Percentiles rank a stretch among this genome's conserved stretches.
These are phyloP conservation scores for Mortierella polycephala DNA, from an alignment of 371 early-diverging fungal species.

Conservation along the genomic window DNA sequence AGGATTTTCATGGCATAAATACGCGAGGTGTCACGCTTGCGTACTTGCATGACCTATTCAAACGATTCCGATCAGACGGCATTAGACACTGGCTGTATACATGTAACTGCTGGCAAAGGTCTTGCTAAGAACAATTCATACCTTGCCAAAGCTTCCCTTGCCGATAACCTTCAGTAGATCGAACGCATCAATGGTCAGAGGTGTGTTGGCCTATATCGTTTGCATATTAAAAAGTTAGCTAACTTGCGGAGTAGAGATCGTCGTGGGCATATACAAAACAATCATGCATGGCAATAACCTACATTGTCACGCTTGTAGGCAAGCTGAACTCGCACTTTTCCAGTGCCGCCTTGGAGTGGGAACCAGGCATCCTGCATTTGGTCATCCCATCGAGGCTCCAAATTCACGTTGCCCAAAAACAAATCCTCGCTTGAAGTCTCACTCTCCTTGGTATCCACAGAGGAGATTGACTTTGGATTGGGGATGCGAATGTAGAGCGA, in stretches of 20 bases:
- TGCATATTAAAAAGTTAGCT: neutral
- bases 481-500: conserved; percentile 87
- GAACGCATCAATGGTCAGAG: conserved; percentile 90
- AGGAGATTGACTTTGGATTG: conserved; percentile 35
- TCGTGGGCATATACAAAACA: too few species aligned
- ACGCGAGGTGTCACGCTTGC: conserved; percentile 92
- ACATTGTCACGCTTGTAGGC: conserved; percentile 77
- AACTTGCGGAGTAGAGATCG: neutral
- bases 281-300: conserved; percentile 6
- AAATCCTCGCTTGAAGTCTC: conserved; percentile 63
- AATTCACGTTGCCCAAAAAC: conserved; percentile 74
- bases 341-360: conserved; percentile 68
- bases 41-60: conserved; percentile 88
- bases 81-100: too few species aligned
- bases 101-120: too few species aligned
- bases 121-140: conserved; percentile 23
- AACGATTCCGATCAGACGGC: neutral
- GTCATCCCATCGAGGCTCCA: conserved; percentile 74
- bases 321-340: conserved; percentile 73
- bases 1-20: conserved; percentile 98
- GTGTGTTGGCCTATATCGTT: conserved; percentile 59
- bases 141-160: conserved; percentile 98
- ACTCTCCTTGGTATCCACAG: conserved; percentile 55
- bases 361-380: conserved; percentile 69
- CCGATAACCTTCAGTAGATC: conserved; percentile 96